phyloP scores from a whole-genome alignment of 202 grass and related monocot genomes.

The Hordeum pubiflorum region DNA sequence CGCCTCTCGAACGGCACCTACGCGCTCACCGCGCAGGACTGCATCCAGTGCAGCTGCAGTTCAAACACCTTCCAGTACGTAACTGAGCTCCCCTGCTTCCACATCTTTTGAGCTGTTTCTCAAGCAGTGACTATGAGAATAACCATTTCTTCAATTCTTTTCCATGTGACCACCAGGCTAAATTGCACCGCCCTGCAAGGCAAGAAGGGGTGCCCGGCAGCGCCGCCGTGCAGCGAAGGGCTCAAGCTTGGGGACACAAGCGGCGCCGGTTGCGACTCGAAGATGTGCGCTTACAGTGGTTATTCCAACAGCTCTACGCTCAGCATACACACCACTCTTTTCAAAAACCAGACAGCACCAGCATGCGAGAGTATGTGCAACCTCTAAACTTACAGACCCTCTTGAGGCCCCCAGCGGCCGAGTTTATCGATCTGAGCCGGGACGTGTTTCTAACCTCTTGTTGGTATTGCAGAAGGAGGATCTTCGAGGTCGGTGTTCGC shows the following conservation, averaged over 20 bases:
- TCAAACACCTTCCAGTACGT: conserved; percentile 37
- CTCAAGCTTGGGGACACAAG: conserved; percentile 30
- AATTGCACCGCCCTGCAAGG: conserved; percentile 14
- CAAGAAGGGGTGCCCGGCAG: background rate
- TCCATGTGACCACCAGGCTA: conserved; percentile 27
- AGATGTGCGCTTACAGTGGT: conserved; percentile 44
- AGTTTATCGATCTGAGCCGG: background rate
- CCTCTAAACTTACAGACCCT: background rate
- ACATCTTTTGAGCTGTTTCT: background rate
- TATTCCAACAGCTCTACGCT: conserved; percentile 35
- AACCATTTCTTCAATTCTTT: background rate
- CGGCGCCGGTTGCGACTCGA: conserved; percentile 23
- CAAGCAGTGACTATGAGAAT: background rate
- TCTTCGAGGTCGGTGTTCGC: background rate
- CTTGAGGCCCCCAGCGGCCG: background rate
- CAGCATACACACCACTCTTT: conserved; percentile 16
- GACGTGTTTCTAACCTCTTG: background rate
- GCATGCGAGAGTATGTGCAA: conserved; percentile 44
- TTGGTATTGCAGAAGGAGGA: conserved; percentile 41
- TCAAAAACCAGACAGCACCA: conserved; percentile 23
- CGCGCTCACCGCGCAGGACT: conserved; percentile 38
- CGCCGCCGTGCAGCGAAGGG: background rate
- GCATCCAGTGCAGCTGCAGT: conserved; percentile 68
- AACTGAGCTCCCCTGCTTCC: conserved; percentile 22
- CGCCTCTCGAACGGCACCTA: conserved; percentile 42